These are phyloP conservation scores for Euptelea pleiosperma DNA, from an alignment of 164 flowering plant species.

Conservation along the genomic window DNA sequence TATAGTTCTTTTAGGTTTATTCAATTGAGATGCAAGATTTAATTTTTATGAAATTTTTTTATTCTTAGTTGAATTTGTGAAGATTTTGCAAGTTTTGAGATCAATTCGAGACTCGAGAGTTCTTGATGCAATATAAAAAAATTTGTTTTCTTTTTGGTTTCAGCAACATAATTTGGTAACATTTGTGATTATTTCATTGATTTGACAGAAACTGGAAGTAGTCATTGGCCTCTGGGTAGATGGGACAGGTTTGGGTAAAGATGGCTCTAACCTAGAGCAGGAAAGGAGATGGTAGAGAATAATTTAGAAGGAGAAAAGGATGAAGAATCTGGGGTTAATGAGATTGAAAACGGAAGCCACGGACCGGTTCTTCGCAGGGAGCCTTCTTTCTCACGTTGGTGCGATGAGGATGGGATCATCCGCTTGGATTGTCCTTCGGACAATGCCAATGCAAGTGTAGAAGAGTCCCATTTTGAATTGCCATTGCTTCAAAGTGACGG, in stretches of 20 bases:
- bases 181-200: conserved; percentile 2
- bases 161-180: conserved; percentile 6
- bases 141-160: not conserved
- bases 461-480: conserved; percentile 52
- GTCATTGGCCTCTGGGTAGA: conserved; percentile 5
- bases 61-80: too few species aligned
- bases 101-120: too few species aligned
- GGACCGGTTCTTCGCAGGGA: conserved; percentile 38
- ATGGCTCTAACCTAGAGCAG: conserved; percentile 24
- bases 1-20: too few species aligned
- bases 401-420: conserved; percentile 39
- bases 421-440: conserved; percentile 18
- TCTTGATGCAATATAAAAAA: not conserved
- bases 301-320: conserved; percentile 22
- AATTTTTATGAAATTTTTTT: too few species aligned
- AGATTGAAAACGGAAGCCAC: conserved; percentile 15
- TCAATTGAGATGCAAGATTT: too few species aligned
- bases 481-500: conserved; percentile 30
- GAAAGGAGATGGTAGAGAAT: conserved; percentile 50
- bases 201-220: conserved; percentile 8
- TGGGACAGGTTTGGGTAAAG: conserved; percentile 3
- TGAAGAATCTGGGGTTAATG: conserved; percentile 15
- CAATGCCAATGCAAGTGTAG: conserved; percentile 23
- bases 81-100: too few species aligned
- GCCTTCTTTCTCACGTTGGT: conserved; percentile 66